These are phyloP conservation scores for Santalum album DNA, from an alignment of 164 flowering plant species.

Conservation along the genomic window DNA sequence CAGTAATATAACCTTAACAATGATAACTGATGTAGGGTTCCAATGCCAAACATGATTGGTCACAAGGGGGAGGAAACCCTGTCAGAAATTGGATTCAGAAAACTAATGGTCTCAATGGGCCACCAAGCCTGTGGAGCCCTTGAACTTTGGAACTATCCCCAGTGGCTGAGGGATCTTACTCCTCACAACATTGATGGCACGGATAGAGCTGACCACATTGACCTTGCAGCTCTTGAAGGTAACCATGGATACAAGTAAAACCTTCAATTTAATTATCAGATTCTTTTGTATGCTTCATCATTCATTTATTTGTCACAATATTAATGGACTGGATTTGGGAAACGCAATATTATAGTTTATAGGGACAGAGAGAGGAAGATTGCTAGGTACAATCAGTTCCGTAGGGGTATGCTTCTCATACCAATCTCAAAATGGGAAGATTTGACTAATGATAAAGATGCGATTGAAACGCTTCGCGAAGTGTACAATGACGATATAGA, in stretches of 20 bases:
- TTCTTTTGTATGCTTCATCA: no score
- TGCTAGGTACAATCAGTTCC: slow-evolving; percentile 2
- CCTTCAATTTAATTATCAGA: no score
- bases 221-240: slow-evolving; percentile 33
- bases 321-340: no score
- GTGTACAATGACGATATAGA: slow-evolving; percentile 1
- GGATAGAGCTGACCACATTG: slow-evolving; percentile 35
- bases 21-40: slow-evolving; percentile 27
- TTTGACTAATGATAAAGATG: neutral
- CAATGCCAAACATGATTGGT: slow-evolving; percentile 31
- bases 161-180: slow-evolving; percentile 28
- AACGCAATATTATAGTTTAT: neutral
- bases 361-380: slow-evolving; percentile 2
- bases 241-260: neutral
- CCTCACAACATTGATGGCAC: slow-evolving; percentile 24
- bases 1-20: no score
- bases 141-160: slow-evolving; percentile 33
- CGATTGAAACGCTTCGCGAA: neutral
- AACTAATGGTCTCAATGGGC: slow-evolving; percentile 40
- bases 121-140: slow-evolving; percentile 42
- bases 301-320: no score
- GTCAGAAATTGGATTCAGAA: slow-evolving; percentile 23
- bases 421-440: slow-evolving; percentile 3
- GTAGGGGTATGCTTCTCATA: neutral
- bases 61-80: slow-evolving; percentile 21